phyloP scores from a whole-genome alignment of 2,329 filamentous ascomycete species.

The Acrodontium crateriforme region DNA sequence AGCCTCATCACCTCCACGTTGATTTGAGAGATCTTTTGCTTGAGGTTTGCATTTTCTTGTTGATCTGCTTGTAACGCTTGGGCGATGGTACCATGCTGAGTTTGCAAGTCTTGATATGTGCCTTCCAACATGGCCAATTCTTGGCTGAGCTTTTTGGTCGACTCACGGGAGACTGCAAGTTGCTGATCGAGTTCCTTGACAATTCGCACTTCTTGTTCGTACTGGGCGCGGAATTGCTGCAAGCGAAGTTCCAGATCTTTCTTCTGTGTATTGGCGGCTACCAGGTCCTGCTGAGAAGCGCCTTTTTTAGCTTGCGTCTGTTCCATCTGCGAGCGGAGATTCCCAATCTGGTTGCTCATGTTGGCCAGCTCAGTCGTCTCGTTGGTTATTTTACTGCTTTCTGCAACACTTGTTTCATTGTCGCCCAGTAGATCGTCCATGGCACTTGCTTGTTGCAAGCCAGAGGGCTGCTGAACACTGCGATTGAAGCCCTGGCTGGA shows the following conservation, averaged over 20 bases:
- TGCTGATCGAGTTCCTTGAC: slow-evolving; percentile 77
- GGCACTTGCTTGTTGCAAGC: slow-evolving; percentile 26
- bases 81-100: slow-evolving; percentile 63
- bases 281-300: slow-evolving; percentile 67
- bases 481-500: slow-evolving; percentile 16
- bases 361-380: slow-evolving; percentile 92
- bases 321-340: slow-evolving; percentile 84
- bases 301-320: slow-evolving; percentile 73
- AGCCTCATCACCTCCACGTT: slow-evolving; percentile 74
- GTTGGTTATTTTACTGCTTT: slow-evolving; percentile 72
- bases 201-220: slow-evolving; percentile 84
- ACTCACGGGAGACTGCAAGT: slow-evolving; percentile 58
- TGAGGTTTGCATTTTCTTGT: slow-evolving; percentile 71
- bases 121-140: slow-evolving; percentile 76
- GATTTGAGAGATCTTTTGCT: slow-evolving; percentile 71
- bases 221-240: slow-evolving; percentile 71
- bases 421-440: slow-evolving; percentile 82
- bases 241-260: slow-evolving; percentile 83
- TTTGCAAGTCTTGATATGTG: slow-evolving; percentile 65
- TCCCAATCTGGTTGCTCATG: slow-evolving; percentile 87
- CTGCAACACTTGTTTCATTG: slow-evolving; percentile 57
- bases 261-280: slow-evolving; percentile 72
- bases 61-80: slow-evolving; percentile 71
- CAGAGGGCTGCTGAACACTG: slow-evolving; percentile 9
- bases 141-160: slow-evolving; percentile 70